Evolutionary conservation across 2,329 filamentous ascomycete species (phyloP).

Genomic region (Cladosporium sp.): DNA sequence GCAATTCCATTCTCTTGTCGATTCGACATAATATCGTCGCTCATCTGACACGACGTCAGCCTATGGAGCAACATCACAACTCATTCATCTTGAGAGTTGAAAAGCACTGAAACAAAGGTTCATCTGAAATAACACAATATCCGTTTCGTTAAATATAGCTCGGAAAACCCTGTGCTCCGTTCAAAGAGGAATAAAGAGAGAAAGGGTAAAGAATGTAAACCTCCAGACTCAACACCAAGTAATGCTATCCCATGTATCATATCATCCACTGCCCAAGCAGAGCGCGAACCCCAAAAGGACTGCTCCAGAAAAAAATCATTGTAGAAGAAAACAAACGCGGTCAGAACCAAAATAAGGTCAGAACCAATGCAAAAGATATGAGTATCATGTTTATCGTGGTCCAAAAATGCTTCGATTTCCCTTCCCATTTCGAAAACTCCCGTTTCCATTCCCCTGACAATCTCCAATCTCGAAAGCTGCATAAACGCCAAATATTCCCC

Average conservation of each 20-base stretch:
- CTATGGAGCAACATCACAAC: neutral
- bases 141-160: too few species aligned
- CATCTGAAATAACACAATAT: neutral
- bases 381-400: slow-evolving; percentile 16
- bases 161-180: too few species aligned
- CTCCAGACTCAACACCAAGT: neutral
- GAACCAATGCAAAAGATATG: neutral
- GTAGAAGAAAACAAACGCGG: neutral
- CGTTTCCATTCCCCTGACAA: neutral
- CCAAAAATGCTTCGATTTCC: neutral
- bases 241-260: neutral
- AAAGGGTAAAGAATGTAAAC: too few species aligned
- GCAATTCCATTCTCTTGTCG: neutral
- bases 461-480: neutral
- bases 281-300: neutral
- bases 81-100: neutral
- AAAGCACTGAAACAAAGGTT: neutral
- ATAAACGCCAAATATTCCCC: neutral
- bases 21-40: too few species aligned
- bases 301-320: neutral
- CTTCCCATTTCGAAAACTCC: neutral
- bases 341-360: too few species aligned
- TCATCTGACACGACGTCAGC: neutral
- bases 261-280: neutral
- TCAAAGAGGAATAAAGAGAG: too few species aligned